Conservation (phyloP, 169 alveolate genomes). For the Plasmodium adleri region DNA sequence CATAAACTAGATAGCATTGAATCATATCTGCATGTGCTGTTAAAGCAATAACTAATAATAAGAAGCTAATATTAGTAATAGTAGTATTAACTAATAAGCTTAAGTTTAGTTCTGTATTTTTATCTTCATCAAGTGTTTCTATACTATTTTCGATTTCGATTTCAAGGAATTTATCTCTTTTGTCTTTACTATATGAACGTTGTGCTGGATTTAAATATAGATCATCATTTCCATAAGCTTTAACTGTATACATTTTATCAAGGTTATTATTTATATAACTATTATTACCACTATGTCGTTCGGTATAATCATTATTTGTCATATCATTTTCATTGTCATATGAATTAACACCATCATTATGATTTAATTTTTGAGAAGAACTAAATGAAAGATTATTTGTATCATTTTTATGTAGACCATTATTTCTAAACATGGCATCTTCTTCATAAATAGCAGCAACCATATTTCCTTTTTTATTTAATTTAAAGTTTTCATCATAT, state of each 20-base stretch:
- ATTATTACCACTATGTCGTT: conserved; percentile 6
- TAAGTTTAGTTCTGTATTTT: conserved; percentile 6
- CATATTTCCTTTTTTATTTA: background rate
- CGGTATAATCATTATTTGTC: background rate
- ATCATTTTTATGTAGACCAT: background rate
- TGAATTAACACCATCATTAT: background rate
- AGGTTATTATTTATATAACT: conserved; percentile 23
- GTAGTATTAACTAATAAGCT: conserved; percentile 22
- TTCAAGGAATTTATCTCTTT: conserved; percentile 21
- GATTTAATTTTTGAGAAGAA: conserved; percentile 1
- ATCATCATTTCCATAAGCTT: conserved; percentile 14
- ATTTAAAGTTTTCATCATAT: background rate
- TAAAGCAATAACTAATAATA: conserved; percentile 13
- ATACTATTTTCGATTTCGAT: conserved; percentile 29
- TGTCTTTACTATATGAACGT: conserved; percentile 1
- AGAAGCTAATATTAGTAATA: conserved; percentile 17
- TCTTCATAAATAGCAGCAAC: conserved; percentile 2
- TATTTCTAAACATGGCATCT: background rate
- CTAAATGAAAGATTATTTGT: background rate
- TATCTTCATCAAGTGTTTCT: conserved; percentile 26
- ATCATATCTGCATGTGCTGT: conserved; percentile 40
- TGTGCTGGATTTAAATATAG: conserved; percentile 7
- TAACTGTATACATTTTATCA: conserved; percentile 14
- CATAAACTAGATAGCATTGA: conserved; percentile 38
- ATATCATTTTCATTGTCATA: background rate